A percentile compares a stretch with the other conserved stretches of the same genome.
Evolutionary conservation across 2,329 filamentous ascomycete genomes (phyloP).

Genomic region (Fusarium buxicola): DNA sequence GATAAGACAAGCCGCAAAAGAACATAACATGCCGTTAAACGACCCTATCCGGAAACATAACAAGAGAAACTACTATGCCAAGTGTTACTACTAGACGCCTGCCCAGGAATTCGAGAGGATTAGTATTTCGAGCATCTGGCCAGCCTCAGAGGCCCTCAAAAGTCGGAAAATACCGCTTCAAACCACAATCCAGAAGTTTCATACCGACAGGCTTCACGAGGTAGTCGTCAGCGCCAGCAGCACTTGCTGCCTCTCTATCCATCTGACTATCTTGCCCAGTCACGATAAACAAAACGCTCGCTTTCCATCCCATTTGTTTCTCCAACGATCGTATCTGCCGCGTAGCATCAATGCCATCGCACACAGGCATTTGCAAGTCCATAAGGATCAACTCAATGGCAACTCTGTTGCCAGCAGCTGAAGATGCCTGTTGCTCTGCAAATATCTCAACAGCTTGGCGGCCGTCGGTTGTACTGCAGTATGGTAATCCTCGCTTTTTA

Average conservation of each 20-base stretch:
- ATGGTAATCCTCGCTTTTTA: constrained; percentile 56
- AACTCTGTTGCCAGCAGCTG: constrained; percentile 10
- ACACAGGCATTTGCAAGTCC: constrained; percentile 48
- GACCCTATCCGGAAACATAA: too few species aligned
- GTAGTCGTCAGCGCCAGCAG: constrained; percentile 42
- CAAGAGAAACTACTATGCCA: too few species aligned
- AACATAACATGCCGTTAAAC: too few species aligned
- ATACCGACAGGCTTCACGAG: constrained; percentile 43
- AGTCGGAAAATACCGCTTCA: constrained; percentile 33
- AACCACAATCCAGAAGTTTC: constrained; percentile 28
- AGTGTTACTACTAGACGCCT: too few species aligned
- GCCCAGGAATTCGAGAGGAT: too few species aligned
- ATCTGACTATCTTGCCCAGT: constrained; percentile 45
- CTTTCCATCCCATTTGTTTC: constrained; percentile 16
- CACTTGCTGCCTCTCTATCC: constrained; percentile 32
- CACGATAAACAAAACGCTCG: constrained; percentile 42
- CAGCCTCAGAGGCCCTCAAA: too few species aligned
- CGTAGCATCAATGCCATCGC: constrained; percentile 46
- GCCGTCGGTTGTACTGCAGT: constrained; percentile 57
- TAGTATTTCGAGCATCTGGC: too few species aligned
- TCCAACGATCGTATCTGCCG: constrained; percentile 42
- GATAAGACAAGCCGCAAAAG: too few species aligned
- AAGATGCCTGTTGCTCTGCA: constrained; percentile 28
- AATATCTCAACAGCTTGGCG: constrained; percentile 55
- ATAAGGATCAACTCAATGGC: constrained; percentile 43